Evolutionary conservation across 1,284 basidiomycete genomes (phyloP).

Genomic region (Pseudozyma thailandica): DNA sequence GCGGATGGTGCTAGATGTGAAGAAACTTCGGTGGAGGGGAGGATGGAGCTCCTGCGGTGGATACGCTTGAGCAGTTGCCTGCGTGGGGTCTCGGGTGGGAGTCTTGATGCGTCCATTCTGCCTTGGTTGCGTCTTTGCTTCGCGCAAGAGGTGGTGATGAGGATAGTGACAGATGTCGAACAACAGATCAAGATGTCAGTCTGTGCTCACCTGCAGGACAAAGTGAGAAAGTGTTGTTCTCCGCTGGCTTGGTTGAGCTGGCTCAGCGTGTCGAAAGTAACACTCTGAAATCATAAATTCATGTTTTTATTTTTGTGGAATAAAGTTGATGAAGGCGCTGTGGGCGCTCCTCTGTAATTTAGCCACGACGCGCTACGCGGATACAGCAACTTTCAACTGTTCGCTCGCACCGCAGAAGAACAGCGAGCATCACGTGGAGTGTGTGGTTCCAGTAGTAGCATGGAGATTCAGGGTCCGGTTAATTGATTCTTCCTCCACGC

Average conservation of each 20-base stretch:
- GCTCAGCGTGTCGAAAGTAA: conserved; percentile 19
- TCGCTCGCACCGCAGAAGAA: neutral
- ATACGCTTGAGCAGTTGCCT: conserved; percentile 53
- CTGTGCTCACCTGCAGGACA: neutral
- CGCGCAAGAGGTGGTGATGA: neutral
- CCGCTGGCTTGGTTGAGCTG: neutral
- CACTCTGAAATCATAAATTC: conserved; percentile 7
- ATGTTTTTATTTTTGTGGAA: neutral
- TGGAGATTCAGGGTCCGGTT: neutral
- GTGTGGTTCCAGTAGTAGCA: neutral
- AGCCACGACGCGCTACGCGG: conserved; percentile 32
- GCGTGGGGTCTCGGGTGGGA: conserved; percentile 45
- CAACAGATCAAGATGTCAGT: neutral
- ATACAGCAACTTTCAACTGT: neutral
- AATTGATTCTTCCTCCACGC: neutral
- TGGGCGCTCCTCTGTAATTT: no score
- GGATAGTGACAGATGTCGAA: neutral
- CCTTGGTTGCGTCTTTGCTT: neutral
- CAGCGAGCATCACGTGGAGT: conserved; percentile 21
- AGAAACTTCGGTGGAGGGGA: conserved; percentile 24
- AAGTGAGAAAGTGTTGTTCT: conserved; percentile 29
- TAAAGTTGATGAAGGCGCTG: no score
- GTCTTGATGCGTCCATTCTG: conserved; percentile 29
- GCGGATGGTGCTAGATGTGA: conserved; percentile 16
- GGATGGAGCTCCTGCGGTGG: conserved; percentile 45